Evolutionary conservation across 495 filamentous ascomycete genomes (phyloP).

Genomic region (Neurospora terricola): DNA sequence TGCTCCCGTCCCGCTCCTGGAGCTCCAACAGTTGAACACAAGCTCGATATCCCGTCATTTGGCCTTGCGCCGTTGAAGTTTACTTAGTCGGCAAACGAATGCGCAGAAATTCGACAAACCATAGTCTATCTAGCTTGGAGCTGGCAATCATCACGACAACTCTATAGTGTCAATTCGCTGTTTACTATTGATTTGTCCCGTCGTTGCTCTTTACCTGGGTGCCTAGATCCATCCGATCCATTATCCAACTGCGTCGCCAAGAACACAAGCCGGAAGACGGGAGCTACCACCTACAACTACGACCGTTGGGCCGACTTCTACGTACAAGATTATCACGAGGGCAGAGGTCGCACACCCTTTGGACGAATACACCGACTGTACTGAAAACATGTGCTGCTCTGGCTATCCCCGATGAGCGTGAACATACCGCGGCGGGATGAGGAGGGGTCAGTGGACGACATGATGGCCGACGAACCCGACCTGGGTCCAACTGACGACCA

Average conservation of each 20-base stretch:
- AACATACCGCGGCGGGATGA: slow-evolving; percentile 36
- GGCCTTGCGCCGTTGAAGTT: neutral
- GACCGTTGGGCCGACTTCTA: neutral
- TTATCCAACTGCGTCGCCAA: neutral
- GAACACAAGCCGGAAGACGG: neutral
- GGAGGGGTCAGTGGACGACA: slow-evolving; percentile 26
- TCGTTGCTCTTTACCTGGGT: neutral
- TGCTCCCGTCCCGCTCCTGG: neutral
- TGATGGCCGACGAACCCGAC: slow-evolving; percentile 33
- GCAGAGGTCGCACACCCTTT: neutral
- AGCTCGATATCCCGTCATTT: neutral
- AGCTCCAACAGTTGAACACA: neutral
- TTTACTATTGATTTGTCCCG: neutral
- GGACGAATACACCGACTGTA: neutral
- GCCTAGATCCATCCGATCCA: neutral
- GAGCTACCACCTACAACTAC: neutral
- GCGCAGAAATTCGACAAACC: neutral
- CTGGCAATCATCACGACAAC: neutral
- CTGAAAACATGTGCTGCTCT: slow-evolving; percentile 28
- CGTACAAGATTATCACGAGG: neutral
- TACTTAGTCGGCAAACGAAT: neutral
- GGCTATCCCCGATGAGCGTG: slow-evolving; percentile 37
- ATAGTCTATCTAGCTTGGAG: neutral
- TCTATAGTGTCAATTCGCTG: neutral
- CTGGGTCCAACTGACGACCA: slow-evolving; percentile 20